Evolutionary conservation across 352 stramenopile genomes (phyloP).

Genomic region (Pythium rhizo-oryzae): DNA sequence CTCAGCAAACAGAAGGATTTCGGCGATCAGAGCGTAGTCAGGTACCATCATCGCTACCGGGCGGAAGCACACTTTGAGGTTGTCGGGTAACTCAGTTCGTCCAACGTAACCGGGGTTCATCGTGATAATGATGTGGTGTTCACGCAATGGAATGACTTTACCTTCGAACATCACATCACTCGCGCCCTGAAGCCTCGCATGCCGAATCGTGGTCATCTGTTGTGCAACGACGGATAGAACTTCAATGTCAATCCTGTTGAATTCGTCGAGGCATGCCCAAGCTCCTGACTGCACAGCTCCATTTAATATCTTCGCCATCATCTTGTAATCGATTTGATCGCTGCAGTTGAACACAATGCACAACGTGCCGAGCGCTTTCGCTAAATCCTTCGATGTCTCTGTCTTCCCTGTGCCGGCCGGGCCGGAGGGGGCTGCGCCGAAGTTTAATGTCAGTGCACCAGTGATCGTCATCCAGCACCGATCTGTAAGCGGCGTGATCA

Average conservation of each 20-base stretch:
- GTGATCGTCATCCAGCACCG: conserved; percentile 95
- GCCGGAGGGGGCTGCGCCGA: conserved; percentile 88
- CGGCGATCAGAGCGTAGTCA: conserved; percentile 81
- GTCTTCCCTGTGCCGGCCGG: conserved; percentile 93
- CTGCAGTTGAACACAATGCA: conserved; percentile 97
- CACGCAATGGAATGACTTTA: conserved; percentile 50
- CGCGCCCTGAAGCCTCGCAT: conserved; percentile 41
- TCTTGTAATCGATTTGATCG: conserved; percentile 94
- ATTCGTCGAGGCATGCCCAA: conserved; percentile 91
- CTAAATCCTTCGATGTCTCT: conserved; percentile 95
- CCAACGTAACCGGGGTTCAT: conserved; percentile 89
- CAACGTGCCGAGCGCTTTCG: conserved; percentile 88
- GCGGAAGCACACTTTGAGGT: conserved; percentile 84
- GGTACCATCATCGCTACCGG: conserved; percentile 91
- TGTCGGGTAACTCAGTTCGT: conserved; percentile 82
- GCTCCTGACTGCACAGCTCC: conserved; percentile 74
- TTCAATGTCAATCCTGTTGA: conserved; percentile 90
- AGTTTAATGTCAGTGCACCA: conserved; percentile 83
- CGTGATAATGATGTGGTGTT: conserved; percentile 86
- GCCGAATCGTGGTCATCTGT: conserved; percentile 74
- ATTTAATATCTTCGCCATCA: conserved; percentile 88
- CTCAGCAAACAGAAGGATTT: conserved; percentile 85
- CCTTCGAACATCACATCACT: conserved; percentile 61
- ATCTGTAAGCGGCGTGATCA: conserved; percentile 95
- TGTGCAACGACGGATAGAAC: conserved; percentile 89